These are phyloP conservation scores for Tetrastigma voinierianum DNA, from an alignment of 164 flowering plant species.

Conservation along the genomic window DNA sequence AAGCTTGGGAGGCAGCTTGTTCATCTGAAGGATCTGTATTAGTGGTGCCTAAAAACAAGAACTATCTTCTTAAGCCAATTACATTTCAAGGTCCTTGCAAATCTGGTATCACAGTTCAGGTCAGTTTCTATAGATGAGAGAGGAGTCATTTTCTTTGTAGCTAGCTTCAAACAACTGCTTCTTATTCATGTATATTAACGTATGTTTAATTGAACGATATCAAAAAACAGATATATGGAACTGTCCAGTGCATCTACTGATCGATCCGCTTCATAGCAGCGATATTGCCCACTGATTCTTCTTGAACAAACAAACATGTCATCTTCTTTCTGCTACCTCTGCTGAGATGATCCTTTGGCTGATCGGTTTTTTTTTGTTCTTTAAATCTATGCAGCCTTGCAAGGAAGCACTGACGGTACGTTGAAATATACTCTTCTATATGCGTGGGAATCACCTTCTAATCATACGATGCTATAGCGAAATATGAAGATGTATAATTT, in stretches of 20 bases:
- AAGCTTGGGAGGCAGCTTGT: conserved; percentile 78
- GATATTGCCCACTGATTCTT: conserved; percentile 48
- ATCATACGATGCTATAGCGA: too few relatives aligned
- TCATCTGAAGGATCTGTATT: conserved; percentile 37
- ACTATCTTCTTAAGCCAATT: conserved; percentile 55
- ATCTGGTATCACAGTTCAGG: conserved; percentile 51
- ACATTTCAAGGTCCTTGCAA: conserved; percentile 82
- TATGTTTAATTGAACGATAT: background rate
- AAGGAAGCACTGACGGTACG: conserved; percentile 77
- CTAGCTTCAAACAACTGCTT: background rate
- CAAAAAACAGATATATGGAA: conserved; percentile 61
- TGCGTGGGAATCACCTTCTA: too few relatives aligned
- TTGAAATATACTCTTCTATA: background rate
- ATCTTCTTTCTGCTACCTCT: background rate
- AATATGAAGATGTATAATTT: too few relatives aligned
- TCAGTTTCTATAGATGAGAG: conserved; percentile 16
- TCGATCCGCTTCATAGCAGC: conserved; percentile 46
- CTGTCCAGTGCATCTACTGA: conserved; percentile 58
- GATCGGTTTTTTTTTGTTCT: conserved; percentile 11
- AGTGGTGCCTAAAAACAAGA: conserved; percentile 51
- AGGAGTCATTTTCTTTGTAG: background rate
- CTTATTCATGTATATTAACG: background rate
- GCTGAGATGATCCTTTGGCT: background rate
- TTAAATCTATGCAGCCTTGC: conserved; percentile 95
- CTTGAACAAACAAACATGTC: conserved; percentile 28